Conservation (phyloP, 2,329 filamentous ascomycete species). For the Cryphonectria carpinicola region DNA sequence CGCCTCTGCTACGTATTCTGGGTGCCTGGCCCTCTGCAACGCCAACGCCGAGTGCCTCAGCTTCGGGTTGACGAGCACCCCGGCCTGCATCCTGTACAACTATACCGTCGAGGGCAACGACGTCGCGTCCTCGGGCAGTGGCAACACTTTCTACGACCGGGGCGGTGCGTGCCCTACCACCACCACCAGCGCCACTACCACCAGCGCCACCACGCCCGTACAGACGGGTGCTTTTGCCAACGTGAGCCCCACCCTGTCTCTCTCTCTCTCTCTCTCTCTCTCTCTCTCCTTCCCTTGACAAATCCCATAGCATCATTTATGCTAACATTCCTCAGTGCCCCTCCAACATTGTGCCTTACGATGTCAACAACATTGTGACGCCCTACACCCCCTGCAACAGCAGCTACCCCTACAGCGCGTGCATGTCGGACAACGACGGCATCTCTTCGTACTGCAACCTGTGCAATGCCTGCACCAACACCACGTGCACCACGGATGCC, state of each 20-base stretch:
- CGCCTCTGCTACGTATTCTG: slow-evolving; percentile 23
- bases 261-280: neutral
- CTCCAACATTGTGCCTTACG: slow-evolving; percentile 25
- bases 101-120: slow-evolving; percentile 27
- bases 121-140: slow-evolving; percentile 17
- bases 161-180: slow-evolving; percentile 25
- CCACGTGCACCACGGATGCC: slow-evolving; percentile 21
- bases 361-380: slow-evolving; percentile 19
- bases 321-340: slow-evolving; percentile 21
- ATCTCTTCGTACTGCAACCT: slow-evolving; percentile 26
- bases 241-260: slow-evolving; percentile 15
- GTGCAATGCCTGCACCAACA: slow-evolving; percentile 17
- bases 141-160: slow-evolving; percentile 27
- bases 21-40: slow-evolving; percentile 23
- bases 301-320: neutral
- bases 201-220: slow-evolving; percentile 17
- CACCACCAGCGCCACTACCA: slow-evolving; percentile 14
- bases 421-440: slow-evolving; percentile 25
- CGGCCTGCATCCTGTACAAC: slow-evolving; percentile 27
- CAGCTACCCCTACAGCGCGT: slow-evolving; percentile 16
- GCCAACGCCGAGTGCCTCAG: slow-evolving; percentile 27
- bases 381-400: slow-evolving; percentile 27
- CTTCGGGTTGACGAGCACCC: slow-evolving; percentile 18
- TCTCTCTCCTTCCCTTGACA: too few species aligned
- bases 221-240: slow-evolving; percentile 28